Evolutionary conservation across 208 protist species (phyloP).

Genomic region (Wallacemonas rigidus): DNA sequence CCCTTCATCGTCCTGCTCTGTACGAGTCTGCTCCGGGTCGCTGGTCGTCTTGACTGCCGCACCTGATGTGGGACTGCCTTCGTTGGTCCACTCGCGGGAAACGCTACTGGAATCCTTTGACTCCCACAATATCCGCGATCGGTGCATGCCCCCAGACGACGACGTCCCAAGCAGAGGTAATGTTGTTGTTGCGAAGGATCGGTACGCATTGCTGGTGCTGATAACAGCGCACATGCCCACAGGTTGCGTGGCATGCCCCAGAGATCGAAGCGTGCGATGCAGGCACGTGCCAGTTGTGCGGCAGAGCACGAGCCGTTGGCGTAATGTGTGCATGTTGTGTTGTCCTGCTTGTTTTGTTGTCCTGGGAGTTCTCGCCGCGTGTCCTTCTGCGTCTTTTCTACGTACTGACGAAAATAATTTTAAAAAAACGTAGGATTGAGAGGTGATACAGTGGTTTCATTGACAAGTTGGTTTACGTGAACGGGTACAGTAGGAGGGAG

Average conservation of each 20-base stretch:
- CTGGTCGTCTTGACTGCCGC: not conserved
- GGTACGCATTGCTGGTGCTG: not conserved
- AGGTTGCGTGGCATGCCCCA: not conserved
- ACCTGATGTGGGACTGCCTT: not conserved
- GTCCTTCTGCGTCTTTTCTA: too few relatives aligned
- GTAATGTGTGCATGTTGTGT: not conserved
- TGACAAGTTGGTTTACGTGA: too few relatives aligned
- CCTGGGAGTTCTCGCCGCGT: too few relatives aligned
- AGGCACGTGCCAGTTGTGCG: conserved; percentile 13
- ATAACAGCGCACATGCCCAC: conserved; percentile 8
- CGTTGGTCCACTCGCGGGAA: not conserved
- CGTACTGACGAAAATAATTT: too few relatives aligned
- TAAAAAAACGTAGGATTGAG: too few relatives aligned
- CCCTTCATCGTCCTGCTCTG: conserved; percentile 25
- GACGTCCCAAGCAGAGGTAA: not conserved
- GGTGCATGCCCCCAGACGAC: not conserved
- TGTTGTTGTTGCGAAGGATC: conserved; percentile 5
- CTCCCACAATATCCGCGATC: conserved; percentile 1
- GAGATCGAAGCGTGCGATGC: not conserved
- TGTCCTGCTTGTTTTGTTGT: too few relatives aligned
- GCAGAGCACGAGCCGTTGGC: conserved; percentile 7
- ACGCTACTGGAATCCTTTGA: not conserved
- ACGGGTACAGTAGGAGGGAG: too few relatives aligned
- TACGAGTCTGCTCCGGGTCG: not conserved
- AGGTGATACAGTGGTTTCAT: too few relatives aligned